Percentiles rank a stretch among this genome's conserved stretches.
Evolutionary conservation across 306 rosid genomes (phyloP).

Genomic region (Astragalus glycyphyllos): DNA sequence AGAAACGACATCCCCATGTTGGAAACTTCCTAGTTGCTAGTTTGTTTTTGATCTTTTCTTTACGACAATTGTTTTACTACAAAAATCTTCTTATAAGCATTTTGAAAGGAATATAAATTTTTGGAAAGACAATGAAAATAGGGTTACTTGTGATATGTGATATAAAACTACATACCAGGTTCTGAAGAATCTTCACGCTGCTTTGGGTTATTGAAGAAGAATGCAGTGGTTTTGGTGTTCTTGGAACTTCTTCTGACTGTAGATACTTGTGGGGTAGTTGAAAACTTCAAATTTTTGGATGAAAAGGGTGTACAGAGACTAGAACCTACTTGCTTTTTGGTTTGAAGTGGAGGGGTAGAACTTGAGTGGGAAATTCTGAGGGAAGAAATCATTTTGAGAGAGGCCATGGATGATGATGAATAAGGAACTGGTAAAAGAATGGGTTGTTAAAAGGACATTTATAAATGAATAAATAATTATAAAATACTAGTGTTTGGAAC

Average conservation of each 20-base stretch:
- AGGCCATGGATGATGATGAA: constrained; percentile 44
- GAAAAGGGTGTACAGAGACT: constrained; percentile 49
- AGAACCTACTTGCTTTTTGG: constrained; percentile 51
- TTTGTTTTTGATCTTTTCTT: too few species aligned
- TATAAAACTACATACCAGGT: constrained; percentile 52
- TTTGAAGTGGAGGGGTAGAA: constrained; percentile 40
- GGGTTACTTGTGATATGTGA: not conserved
- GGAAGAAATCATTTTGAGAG: constrained; percentile 53
- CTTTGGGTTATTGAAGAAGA: constrained; percentile 59
- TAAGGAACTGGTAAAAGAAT: not conserved
- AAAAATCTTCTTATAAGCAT: too few species aligned
- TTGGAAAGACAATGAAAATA: not conserved
- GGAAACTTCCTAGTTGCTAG: too few species aligned
- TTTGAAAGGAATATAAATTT: too few species aligned
- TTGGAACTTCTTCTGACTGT: constrained; percentile 45
- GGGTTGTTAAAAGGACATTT: constrained; percentile 15
- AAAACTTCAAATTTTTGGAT: constrained; percentile 28
- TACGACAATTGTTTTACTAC: too few species aligned
- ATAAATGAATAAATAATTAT: constrained; percentile 12
- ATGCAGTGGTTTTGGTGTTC: constrained; percentile 49
- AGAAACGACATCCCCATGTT: too few species aligned
- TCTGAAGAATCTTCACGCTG: constrained; percentile 44
- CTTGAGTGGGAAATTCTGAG: constrained; percentile 38
- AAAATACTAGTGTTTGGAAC: constrained; percentile 20
- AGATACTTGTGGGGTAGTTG: constrained; percentile 35